Evolutionary conservation across 257 asterid species (phyloP).

Genomic region (Gentiana straminea): DNA sequence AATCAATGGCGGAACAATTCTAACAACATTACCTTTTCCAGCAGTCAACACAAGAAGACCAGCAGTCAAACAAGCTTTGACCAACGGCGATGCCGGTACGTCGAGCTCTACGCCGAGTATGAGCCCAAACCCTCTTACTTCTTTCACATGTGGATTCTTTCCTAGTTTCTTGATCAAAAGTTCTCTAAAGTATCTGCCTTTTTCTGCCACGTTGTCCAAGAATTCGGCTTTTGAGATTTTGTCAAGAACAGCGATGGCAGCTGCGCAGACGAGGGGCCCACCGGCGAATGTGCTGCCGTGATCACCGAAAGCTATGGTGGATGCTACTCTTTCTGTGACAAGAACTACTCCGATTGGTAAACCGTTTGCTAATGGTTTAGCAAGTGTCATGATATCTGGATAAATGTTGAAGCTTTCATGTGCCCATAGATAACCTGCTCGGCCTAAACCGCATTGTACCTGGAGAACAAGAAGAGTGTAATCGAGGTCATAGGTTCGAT

Average conservation of each 20-base stretch:
- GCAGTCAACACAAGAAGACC: slow-evolving; percentile 89
- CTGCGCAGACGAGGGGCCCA: slow-evolving; percentile 78
- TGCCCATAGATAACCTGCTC: slow-evolving; percentile 91
- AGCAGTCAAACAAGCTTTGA: slow-evolving; percentile 60
- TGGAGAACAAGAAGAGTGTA: slow-evolving; percentile 6
- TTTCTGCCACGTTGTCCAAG: slow-evolving; percentile 47
- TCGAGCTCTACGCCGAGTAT: slow-evolving; percentile 82
- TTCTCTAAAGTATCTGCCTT: slow-evolving; percentile 58
- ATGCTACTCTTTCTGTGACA: slow-evolving; percentile 56
- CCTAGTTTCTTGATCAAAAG: slow-evolving; percentile 40
- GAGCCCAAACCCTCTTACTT: slow-evolving; percentile 73
- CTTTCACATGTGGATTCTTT: slow-evolving; percentile 58
- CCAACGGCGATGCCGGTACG: slow-evolving; percentile 57
- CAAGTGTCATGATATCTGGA: slow-evolving; percentile 93
- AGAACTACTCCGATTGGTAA: slow-evolving; percentile 87
- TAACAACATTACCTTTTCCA: slow-evolving; percentile 81
- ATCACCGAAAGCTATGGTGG: slow-evolving; percentile 68
- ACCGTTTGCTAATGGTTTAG: slow-evolving; percentile 99
- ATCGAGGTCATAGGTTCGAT: no score
- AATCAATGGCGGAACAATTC: slow-evolving; percentile 85
- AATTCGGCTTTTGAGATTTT: slow-evolving; percentile 61
- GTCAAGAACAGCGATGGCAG: slow-evolving; percentile 63
- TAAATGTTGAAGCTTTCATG: slow-evolving; percentile 55
- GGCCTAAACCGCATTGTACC: slow-evolving; percentile 97
- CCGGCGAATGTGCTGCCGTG: slow-evolving; percentile 99